phyloP scores from a whole-genome alignment of 768 basidiomycete species.

The Rhizopogon roseolus region DNA sequence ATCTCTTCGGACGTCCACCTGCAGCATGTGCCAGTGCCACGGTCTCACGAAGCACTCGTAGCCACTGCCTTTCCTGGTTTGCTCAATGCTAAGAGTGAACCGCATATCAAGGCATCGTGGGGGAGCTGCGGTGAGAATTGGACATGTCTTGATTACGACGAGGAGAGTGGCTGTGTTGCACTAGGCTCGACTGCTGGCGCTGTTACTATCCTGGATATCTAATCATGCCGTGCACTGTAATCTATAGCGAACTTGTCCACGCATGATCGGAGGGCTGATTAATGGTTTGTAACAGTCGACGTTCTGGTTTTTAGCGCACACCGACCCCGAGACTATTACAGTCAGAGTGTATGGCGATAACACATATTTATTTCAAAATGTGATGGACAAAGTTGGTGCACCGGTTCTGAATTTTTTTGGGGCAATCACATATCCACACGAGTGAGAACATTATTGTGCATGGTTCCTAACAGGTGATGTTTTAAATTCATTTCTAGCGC shows the following conservation, averaged over 20 bases:
- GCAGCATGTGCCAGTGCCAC: constrained; percentile 10
- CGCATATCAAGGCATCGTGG: constrained; percentile 26
- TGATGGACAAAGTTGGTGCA: no score
- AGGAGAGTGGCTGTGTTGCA: constrained; percentile 47
- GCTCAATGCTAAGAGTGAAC: constrained; percentile 12
- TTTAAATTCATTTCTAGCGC: no score
- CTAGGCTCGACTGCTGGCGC: constrained; percentile 46
- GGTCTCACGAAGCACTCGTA: constrained; percentile 37
- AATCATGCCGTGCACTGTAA: not conserved
- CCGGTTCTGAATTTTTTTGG: no score
- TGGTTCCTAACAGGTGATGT: no score
- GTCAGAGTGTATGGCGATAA: no score
- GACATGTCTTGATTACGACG: constrained; percentile 61
- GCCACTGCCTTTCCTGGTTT: constrained; percentile 47
- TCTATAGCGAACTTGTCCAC: not conserved
- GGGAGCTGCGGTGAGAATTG: constrained; percentile 37
- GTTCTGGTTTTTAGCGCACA: no score
- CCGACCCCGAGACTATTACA: no score
- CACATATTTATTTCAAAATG: no score
- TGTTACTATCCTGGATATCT: constrained; percentile 38
- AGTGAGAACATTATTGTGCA: no score
- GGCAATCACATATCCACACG: no score
- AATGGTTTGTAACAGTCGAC: no score
- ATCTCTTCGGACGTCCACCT: constrained; percentile 18
- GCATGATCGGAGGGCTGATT: not conserved